Conservation (phyloP, 768 basidiomycete genomes). For the Mycena vitilis region DNA sequence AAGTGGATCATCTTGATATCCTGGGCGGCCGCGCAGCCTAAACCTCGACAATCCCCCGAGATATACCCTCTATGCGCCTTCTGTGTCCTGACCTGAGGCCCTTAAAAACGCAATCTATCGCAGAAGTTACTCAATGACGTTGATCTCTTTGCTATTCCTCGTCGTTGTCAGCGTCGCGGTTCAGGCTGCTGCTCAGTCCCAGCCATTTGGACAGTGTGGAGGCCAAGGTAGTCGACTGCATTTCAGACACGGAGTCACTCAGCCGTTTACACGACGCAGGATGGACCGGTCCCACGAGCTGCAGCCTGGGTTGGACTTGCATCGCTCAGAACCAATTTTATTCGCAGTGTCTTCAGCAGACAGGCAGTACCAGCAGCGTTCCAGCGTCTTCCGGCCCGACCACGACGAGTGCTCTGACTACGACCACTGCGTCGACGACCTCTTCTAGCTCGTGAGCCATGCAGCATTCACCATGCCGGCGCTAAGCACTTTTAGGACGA, state of each 20-base stretch:
- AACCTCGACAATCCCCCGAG: slow-evolving; percentile 1
- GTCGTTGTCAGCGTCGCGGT: background rate
- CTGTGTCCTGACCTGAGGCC: background rate
- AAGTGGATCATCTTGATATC: too few relatives aligned
- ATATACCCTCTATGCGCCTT: slow-evolving; percentile 9
- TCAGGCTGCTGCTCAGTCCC: slow-evolving; percentile 31
- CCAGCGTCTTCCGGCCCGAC: slow-evolving; percentile 22
- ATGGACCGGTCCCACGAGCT: slow-evolving; percentile 50
- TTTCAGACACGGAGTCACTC: background rate
- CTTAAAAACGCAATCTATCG: background rate
- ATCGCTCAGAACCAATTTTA: slow-evolving; percentile 49
- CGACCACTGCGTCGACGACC: background rate
- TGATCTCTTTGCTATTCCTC: slow-evolving; percentile 3
- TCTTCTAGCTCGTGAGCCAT: slow-evolving; percentile 6
- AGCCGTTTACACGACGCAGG: background rate
- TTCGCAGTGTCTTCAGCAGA: slow-evolving; percentile 49
- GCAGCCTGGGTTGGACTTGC: slow-evolving; percentile 49
- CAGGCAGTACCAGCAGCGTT: slow-evolving; percentile 2
- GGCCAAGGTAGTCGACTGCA: slow-evolving; percentile 37
- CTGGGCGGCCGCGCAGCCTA: background rate
- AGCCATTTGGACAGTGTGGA: slow-evolving; percentile 47
- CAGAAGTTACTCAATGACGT: background rate
- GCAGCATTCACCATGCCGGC: background rate
- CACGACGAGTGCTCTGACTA: slow-evolving; percentile 31
- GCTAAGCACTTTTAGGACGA: slow-evolving; percentile 14